Percentiles rank a stretch among this genome's conserved stretches.
Conservation (phyloP, 2,329 filamentous ascomycete species). For the Tolypocladium amazonense region DNA sequence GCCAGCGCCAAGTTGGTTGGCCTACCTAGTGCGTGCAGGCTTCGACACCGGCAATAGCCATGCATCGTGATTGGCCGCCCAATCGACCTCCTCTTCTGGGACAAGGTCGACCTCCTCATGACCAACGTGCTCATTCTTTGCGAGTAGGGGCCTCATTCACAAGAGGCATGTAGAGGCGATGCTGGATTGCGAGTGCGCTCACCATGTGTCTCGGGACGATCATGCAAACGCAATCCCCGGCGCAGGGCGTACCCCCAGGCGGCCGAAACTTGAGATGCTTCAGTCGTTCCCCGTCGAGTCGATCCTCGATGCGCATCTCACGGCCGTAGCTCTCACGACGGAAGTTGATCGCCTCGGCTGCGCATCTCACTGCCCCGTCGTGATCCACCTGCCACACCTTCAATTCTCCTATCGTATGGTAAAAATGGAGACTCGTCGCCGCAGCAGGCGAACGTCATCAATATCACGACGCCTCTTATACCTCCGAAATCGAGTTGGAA, state of each 20-base stretch:
- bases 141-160: neutral
- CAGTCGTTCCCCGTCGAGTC: neutral
- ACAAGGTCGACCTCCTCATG: slow-evolving; percentile 1
- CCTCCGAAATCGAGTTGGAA: neutral
- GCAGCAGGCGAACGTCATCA: neutral
- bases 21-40: neutral
- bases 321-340: neutral
- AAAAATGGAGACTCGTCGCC: neutral
- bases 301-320: neutral
- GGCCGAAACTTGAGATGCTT: neutral
- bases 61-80: slow-evolving; percentile 3
- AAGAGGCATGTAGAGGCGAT: neutral
- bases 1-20: neutral
- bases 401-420: neutral
- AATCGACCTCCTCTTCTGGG: slow-evolving; percentile 7
- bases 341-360: neutral
- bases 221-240: neutral
- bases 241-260: neutral
- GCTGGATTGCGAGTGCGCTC: neutral
- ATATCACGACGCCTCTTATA: neutral
- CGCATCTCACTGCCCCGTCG: neutral
- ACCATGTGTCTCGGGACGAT: neutral
- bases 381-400: neutral
- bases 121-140: neutral
- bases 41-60: slow-evolving; percentile 6